Percentiles rank a stretch among this genome's conserved stretches.
These are phyloP conservation scores for Chalciporus sphaerocephalus DNA, from an alignment of 768 basidiomycete genomes.

Conservation along the genomic window DNA sequence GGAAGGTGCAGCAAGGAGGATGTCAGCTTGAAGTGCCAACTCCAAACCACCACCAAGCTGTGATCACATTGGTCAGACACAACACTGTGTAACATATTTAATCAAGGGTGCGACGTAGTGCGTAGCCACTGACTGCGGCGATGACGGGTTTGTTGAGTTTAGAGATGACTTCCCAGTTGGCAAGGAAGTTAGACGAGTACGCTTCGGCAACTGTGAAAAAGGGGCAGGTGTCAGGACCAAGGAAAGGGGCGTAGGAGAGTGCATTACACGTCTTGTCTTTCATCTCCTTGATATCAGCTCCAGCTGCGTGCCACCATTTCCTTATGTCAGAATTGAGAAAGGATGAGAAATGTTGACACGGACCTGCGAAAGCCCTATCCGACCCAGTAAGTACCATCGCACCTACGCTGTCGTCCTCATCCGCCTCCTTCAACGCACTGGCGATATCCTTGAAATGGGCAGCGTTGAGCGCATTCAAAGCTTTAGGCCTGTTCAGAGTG, in stretches of 20 bases:
- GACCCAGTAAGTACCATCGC: constrained; percentile 92
- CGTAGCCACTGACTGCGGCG: constrained; percentile 93
- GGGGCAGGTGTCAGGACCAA: not conserved
- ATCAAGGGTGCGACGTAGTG: constrained; percentile 46
- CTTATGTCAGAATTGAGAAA: not conserved
- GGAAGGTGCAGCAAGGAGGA: constrained; percentile 84
- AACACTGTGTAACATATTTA: not conserved
- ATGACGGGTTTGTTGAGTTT: constrained; percentile 88
- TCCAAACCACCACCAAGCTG: constrained; percentile 98
- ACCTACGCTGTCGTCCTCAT: constrained; percentile 65
- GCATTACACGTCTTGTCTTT: constrained; percentile 88
- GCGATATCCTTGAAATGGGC: constrained; percentile 82
- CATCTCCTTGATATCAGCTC: constrained; percentile 99
- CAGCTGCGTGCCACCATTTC: constrained; percentile 50
- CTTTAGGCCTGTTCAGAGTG: constrained; percentile 85
- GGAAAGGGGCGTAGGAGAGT: not conserved
- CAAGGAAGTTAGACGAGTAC: constrained; percentile 81
- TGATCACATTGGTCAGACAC: constrained; percentile 1
- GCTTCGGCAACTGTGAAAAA: constrained; percentile 71
- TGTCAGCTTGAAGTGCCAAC: constrained; percentile 94
- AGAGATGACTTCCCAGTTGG: constrained; percentile 74
- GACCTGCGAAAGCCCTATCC: constrained; percentile 90
- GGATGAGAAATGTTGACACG: constrained; percentile 18
- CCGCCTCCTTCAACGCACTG: constrained; percentile 64
- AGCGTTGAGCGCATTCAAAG: constrained; percentile 81